Conservation (phyloP, 2,329 filamentous ascomycete species). For the Aulographum hederae region DNA sequence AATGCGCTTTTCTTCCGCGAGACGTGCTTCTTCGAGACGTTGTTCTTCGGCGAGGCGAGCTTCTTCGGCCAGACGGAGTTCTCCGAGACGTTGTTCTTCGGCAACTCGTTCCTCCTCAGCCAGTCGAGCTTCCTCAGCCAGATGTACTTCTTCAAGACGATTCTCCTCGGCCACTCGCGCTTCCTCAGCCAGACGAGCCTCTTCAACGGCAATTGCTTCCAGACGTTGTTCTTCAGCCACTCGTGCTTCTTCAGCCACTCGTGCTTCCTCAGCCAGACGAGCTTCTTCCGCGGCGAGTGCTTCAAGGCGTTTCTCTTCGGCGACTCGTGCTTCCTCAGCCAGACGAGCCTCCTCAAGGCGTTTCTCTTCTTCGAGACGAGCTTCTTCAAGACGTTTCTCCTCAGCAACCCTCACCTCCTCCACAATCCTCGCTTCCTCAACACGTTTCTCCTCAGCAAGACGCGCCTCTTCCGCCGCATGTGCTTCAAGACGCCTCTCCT, state of each 20-base stretch:
- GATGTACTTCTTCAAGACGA: neutral
- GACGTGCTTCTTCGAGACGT: no score
- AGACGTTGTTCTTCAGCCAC: no score
- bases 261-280: neutral
- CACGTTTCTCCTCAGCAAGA: neutral
- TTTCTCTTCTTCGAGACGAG: neutral
- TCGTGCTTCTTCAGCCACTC: neutral
- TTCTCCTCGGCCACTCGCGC: neutral
- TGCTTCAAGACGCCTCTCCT: neutral
- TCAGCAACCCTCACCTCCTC: neutral
- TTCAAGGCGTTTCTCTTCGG: neutral
- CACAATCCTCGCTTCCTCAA: neutral
- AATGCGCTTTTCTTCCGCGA: no score
- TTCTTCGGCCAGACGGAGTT: no score
- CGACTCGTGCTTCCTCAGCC: neutral
- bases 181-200: neutral
- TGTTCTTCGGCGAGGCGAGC: no score
- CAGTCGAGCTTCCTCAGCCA: neutral
- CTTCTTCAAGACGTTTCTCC: neutral
- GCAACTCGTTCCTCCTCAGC: no score
- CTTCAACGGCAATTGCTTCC: no score
- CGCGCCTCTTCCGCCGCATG: neutral
- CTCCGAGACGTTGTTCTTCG: no score
- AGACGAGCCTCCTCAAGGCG: no score
- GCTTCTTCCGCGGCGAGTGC: no score